These are phyloP conservation scores for Paramarasmius palmivorus DNA, from an alignment of 1,284 basidiomycete species.

Conservation along the genomic window DNA sequence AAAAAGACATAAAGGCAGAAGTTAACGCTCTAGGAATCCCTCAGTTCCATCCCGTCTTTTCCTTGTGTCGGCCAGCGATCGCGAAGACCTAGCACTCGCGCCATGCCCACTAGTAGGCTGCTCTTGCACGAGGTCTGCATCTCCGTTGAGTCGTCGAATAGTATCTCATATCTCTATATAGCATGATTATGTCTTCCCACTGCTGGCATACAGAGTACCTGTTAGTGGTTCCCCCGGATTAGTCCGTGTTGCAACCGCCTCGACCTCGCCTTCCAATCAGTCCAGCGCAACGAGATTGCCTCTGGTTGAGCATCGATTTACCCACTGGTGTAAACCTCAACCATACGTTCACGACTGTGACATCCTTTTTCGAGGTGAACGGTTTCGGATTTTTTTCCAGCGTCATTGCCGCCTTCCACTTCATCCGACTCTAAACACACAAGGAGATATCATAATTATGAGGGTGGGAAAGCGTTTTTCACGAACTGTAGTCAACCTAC, in stretches of 20 bases:
- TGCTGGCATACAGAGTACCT: neutral
- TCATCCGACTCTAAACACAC: neutral
- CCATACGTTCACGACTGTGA: slow-evolving; percentile 5
- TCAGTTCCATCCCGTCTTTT: no score
- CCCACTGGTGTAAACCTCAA: neutral
- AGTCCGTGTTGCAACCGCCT: neutral
- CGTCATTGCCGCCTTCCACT: neutral
- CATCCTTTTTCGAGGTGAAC: neutral
- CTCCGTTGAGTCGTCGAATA: no score
- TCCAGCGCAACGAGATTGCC: neutral
- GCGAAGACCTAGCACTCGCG: no score
- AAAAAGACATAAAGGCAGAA: no score
- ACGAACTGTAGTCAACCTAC: neutral
- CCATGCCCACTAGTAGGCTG: no score
- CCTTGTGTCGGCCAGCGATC: no score
- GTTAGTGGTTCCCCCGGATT: neutral
- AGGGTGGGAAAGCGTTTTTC: neutral
- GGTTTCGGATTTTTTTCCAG: slow-evolving; percentile 6
- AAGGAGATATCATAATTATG: slow-evolving; percentile 3
- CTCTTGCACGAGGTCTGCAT: no score
- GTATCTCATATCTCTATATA: neutral
- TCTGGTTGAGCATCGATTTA: slow-evolving; percentile 2
- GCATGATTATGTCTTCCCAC: neutral
- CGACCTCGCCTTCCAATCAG: neutral
- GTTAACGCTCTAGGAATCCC: no score